Evolutionary conservation across 306 rosid genomes (phyloP).

Genomic region (Sicyos baderoa): DNA sequence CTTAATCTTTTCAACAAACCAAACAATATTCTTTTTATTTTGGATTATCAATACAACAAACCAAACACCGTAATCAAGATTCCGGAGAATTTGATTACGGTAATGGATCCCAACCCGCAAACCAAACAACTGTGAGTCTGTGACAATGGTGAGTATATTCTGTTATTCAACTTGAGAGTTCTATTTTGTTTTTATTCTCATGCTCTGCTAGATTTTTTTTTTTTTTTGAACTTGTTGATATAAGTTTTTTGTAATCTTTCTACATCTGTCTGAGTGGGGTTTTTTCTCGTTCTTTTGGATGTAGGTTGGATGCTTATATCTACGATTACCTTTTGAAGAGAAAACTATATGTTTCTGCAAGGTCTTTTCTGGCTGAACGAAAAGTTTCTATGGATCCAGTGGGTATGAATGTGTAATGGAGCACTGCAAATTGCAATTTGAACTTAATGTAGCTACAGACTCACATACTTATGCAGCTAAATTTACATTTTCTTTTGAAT

Average conservation of each 20-base stretch:
- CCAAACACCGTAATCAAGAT: too few species aligned
- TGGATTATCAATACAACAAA: too few species aligned
- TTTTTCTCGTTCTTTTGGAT: slow-evolving; percentile 10
- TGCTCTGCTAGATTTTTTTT: background rate
- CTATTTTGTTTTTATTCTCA: background rate
- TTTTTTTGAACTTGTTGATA: background rate
- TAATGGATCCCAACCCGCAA: too few species aligned
- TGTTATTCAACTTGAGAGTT: background rate
- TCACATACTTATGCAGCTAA: background rate
- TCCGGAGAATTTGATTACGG: too few species aligned
- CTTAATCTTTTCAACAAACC: too few species aligned
- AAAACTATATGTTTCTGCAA: slow-evolving; percentile 56
- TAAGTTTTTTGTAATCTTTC: background rate
- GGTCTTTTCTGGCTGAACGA: slow-evolving; percentile 56
- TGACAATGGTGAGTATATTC: background rate
- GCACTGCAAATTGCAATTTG: background rate
- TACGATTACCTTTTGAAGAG: slow-evolving; percentile 59
- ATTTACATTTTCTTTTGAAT: slow-evolving; percentile 17
- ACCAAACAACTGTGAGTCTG: too few species aligned
- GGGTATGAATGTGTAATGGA: slow-evolving; percentile 37
- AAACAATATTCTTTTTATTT: too few species aligned
- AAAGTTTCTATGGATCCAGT: slow-evolving; percentile 42
- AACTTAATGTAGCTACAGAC: background rate
- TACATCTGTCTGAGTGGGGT: background rate
- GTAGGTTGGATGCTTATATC: slow-evolving; percentile 70